Base-by-base conservation (phyloP, 2,329 filamentous ascomycete species). In the Claviceps sp. region DNA sequence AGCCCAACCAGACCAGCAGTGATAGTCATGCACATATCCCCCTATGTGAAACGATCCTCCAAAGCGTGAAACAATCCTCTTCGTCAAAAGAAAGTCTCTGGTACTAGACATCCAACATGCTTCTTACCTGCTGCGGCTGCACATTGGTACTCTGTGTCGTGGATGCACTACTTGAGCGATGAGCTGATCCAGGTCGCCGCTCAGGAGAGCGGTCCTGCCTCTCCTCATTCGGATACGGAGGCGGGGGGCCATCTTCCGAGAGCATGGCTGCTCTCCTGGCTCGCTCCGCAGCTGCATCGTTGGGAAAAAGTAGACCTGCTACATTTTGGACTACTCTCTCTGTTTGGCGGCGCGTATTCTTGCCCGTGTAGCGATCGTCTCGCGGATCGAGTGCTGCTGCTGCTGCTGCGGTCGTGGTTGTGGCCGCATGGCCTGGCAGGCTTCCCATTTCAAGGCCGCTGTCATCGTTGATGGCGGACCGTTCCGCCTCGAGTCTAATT, bases 61-160 rank as follows among this genome's bases (percentile, higher is more conserved):
- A 4, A 34, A 11, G 11, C 42, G 20, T 26, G 13, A n/a, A 22
- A 45, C 13, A 26, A 20, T 24, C 11, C 14, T 44, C 4, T 43
- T 24, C 11, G 4, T 44, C 42, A 34, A 11, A 4, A 11, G 30
- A 11, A 34, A 34, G 30, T 34, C 1, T 44, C n/a, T n/a, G 9
- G 18, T 43, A 24, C 51, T 63, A 81, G 14, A 81, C 60, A 58
- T 81, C 78, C 58, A 81, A 57, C 78, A 81, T 81, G 60, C 78
- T 81, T 58, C 67, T 70, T 5, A 80, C 65, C 58, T 77, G 72
- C 60, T 78, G 75, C n/a, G 76, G 75, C 51, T 70, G 71, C n/a
- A 62, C 67, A 6, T 62, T 67, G 13, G 73, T 64, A 5, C 75
- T 78, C 46, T 69, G 63, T n/a, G 64, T 66, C 38, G 76, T 76